Evolutionary conservation across 768 basidiomycete species (phyloP), one percentile per base, ranked within the genome.

Genomic region (Rhodotorula taiwanensis): DNA sequence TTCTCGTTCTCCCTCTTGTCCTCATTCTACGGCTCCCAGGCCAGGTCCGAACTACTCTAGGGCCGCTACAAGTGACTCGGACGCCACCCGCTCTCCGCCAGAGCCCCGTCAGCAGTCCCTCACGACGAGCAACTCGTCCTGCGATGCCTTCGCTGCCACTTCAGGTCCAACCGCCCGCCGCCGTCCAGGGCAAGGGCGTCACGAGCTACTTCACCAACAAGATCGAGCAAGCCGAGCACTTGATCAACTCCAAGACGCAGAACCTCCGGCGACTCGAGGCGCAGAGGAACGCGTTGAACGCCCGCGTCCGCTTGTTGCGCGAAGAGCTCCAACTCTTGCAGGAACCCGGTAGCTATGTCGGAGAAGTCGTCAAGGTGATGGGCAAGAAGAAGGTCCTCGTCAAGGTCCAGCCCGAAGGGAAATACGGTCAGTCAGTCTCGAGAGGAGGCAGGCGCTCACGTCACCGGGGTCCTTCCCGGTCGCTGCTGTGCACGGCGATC

Each of bases 321-420:
- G 94, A 99, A 76, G 94, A 74, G 77, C 79, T 98, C 5, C 92
- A 92, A 72, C 79, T 93, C 18, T 79, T 95, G 11, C 91, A 92
- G 68, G 94, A 98, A 73, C 92, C 95, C 0, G 94, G 92, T 31
- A 89, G 87, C 74, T 97, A 98, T 78, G 93, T 99, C 44, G 95
- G 95, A 11, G 95, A 98, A 77, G 85, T 98, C 18, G 86, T 97
- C 70, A 98, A 94, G 78, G 87, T 95, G 10, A 99, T 98, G 95
- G 91, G 93, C 58, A 97, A 97, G 86, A 98, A 85, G 76, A 97
- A 95, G 77, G 93, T 98, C 20, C 78, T 98, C 45, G 93, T 99
- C 66, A 97, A 99, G 76, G 91, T 98, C 9, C 93, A 97, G 75
- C 94, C 93, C 0, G 93, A 99, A 79, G 95, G 94, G 55, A 97